These are phyloP conservation scores for Fomitopsis palustris DNA, from an alignment of 1,284 basidiomycete species.

Conservation along the genomic window DNA sequence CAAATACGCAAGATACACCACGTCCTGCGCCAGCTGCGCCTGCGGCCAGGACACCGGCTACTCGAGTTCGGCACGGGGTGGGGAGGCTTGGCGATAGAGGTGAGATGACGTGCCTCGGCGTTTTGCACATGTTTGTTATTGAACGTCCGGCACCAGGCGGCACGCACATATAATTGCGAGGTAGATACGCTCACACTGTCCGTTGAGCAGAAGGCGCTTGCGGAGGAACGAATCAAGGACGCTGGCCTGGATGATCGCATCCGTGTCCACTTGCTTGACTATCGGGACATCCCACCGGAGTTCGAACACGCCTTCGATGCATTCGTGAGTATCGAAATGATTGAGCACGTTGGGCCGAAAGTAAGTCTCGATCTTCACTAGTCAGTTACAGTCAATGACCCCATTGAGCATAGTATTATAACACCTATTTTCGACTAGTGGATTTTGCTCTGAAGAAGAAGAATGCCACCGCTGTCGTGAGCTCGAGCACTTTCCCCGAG, in stretches of 20 bases:
- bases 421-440: constrained; percentile 77
- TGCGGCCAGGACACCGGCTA: constrained; percentile 74
- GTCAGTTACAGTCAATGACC: not conserved
- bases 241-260: constrained; percentile 72
- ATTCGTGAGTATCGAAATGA: constrained; percentile 89
- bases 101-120: constrained; percentile 29
- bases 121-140: constrained; percentile 14
- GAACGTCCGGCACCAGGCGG: constrained; percentile 43
- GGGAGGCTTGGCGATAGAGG: constrained; percentile 89
- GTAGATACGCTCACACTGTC: constrained; percentile 89
- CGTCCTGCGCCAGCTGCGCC: constrained; percentile 73
- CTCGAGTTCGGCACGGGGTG: constrained; percentile 93
- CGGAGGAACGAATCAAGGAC: constrained; percentile 74
- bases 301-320: constrained; percentile 84
- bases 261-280: constrained; percentile 85
- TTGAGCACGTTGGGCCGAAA: constrained; percentile 79
- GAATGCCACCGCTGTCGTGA: constrained; percentile 71
- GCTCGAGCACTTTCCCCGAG: constrained; percentile 85
- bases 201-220: constrained; percentile 81
- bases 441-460: constrained; percentile 76
- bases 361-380: constrained; percentile 16
- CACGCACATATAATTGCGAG: constrained; percentile 66
- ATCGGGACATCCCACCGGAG: constrained; percentile 72
- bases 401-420: constrained; percentile 41
- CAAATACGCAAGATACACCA: constrained; percentile 80